phyloP scores from a whole-genome alignment of 257 asterid species.

The Linaria vulgaris region DNA sequence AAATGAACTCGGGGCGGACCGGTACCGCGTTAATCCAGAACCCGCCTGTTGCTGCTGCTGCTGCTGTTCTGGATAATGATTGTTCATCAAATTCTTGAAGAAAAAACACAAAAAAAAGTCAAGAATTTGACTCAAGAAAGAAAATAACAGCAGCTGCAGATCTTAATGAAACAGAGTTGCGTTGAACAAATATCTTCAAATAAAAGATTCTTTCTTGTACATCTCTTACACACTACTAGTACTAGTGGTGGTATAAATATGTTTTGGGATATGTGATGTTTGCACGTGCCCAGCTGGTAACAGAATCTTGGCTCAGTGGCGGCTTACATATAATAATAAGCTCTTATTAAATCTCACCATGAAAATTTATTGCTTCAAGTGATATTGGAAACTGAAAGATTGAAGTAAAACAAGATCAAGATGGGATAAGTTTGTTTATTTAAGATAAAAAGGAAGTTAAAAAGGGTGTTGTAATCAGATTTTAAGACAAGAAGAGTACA shows the following conservation, averaged over 20 bases:
- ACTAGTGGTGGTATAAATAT: too few relatives aligned
- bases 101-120: neutral
- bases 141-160: neutral
- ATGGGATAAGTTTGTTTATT: constrained; percentile 12
- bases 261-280: neutral
- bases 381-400: constrained; percentile 8
- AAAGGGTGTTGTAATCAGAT: neutral
- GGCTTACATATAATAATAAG: too few relatives aligned
- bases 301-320: too few relatives aligned
- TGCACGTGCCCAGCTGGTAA: neutral
- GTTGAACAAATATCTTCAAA: too few relatives aligned
- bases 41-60: constrained; percentile 31
- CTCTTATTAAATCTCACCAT: too few relatives aligned
- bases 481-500: constrained; percentile 8
- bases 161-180: neutral
- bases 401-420: constrained; percentile 8
- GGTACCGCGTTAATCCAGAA: constrained; percentile 64
- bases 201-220: too few relatives aligned
- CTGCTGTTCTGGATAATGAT: constrained; percentile 26
- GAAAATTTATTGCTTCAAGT: too few relatives aligned
- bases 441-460: neutral
- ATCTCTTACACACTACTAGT: too few relatives aligned
- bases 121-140: neutral
- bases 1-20: constrained; percentile 87
- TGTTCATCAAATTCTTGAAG: constrained; percentile 24